Conservation (phyloP, 805 yeast species). For the Wickerhamiella brachini region DNA sequence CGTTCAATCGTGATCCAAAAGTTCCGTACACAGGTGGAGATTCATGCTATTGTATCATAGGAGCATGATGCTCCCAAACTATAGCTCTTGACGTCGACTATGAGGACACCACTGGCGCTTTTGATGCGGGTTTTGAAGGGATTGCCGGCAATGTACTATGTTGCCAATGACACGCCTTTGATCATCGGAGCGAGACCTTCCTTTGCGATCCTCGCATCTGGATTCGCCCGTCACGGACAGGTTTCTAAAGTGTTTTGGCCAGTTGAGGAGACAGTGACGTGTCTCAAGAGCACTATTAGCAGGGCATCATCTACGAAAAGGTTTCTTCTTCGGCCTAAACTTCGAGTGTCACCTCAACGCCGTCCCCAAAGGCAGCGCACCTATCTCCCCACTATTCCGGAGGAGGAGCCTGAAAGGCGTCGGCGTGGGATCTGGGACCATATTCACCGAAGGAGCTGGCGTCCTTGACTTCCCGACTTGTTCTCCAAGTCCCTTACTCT, state of each 20-base stretch:
- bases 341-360: no score
- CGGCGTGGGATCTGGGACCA: not conserved
- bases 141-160: not conserved
- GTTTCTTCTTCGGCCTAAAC: no score
- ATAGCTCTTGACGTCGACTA: not conserved
- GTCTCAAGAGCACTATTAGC: not conserved
- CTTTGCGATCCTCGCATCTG: not conserved
- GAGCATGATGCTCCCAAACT: not conserved
- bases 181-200: not conserved
- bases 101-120: not conserved
- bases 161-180: not conserved
- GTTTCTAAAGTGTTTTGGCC: not conserved
- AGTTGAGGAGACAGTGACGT: not conserved
- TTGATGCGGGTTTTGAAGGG: not conserved
- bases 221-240: not conserved
- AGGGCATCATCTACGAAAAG: no score
- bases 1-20: no score
- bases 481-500: no score
- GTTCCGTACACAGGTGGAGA: no score
- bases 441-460: not conserved
- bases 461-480: not conserved
- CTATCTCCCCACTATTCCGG: not conserved
- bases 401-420: not conserved
- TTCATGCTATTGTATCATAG: not conserved
- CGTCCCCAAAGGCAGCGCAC: not conserved